A percentile compares a stretch with the other conserved stretches of the same genome.
phyloP scores from a whole-genome alignment of 345 rosid genomes.

The Brassica nigra region DNA sequence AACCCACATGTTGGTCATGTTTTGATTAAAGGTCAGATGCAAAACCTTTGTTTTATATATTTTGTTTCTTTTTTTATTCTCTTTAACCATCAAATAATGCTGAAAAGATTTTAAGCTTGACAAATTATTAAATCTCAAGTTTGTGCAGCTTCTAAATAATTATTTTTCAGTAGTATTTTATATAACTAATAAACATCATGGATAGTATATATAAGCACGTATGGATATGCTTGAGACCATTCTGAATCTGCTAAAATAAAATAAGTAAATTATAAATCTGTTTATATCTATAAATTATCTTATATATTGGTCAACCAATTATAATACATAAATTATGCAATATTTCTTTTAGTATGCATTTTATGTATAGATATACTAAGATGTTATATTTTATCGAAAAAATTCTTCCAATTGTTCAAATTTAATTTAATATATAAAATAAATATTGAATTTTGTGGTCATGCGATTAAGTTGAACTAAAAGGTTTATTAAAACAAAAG shows the following conservation, averaged over 20 bases:
- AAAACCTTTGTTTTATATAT: too few relatives aligned
- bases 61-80: neutral
- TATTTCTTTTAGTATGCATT: neutral
- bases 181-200: neutral
- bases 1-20: neutral
- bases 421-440: too few relatives aligned
- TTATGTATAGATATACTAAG: neutral
- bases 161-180: too few relatives aligned
- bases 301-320: neutral
- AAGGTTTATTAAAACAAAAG: too few relatives aligned
- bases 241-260: neutral
- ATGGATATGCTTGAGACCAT: neutral
- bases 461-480: neutral
- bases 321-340: too few relatives aligned
- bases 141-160: too few relatives aligned
- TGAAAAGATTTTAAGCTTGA: neutral
- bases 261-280: neutral
- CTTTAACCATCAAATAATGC: neutral
- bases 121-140: too few relatives aligned
- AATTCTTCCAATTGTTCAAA: neutral
- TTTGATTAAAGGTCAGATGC: too few relatives aligned
- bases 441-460: neutral
- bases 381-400: too few relatives aligned
- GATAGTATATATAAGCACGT: neutral
- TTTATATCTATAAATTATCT: neutral